Base-by-base conservation (phyloP, 129 eudicot genomes). In the Arctium lappa region DNA sequence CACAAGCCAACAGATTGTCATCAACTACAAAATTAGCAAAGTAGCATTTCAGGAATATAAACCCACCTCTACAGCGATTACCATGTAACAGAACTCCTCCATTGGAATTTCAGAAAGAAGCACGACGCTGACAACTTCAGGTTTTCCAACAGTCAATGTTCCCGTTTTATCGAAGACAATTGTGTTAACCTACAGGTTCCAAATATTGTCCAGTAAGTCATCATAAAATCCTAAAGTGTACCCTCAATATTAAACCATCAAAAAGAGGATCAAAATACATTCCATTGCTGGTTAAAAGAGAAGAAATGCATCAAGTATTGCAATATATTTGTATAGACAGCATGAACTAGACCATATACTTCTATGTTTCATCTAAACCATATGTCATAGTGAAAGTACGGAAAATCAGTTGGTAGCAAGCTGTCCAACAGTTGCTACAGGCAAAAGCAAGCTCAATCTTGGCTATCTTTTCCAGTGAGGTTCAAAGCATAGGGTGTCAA, bases 131-230 rank as follows among this genome's bases (percentile, higher is more conserved):
- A 86, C 85, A 16, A 86, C 85, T 38, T 81, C 75, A 0, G 88
- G 88, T 82, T 86, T 86, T 72, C 88, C 88, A 72, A 86, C 82
- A 31, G 88, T 86, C 75, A 86, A 50, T 36, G 88, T 86, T 37
- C 88, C 88, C 30, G 88, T 86, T 68, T 86, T 86, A 53, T 86
- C 88, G 50, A 86, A 86, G 2, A 86, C 88, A 73, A 86, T 81
- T 36, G 83, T 76, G 68, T 86, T 86, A 48, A 86, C 88, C 88
- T 85, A 40, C 76, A 81, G 29, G 60, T 69, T 69, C 32, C 70
- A 13, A 74, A 72, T 16, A n/a, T 18, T 6, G 46, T 60, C 13
- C 46, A 77, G 18, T 69, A 50, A 36, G 48, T 27, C 22, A 46
- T 69, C 60, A 69, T 37, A 8, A 48, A 72, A n/a, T 69, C 71